Evolutionary conservation across 371 early-diverging fungal genomes (phyloP).

Genomic region (Chytridium lagenaria): DNA sequence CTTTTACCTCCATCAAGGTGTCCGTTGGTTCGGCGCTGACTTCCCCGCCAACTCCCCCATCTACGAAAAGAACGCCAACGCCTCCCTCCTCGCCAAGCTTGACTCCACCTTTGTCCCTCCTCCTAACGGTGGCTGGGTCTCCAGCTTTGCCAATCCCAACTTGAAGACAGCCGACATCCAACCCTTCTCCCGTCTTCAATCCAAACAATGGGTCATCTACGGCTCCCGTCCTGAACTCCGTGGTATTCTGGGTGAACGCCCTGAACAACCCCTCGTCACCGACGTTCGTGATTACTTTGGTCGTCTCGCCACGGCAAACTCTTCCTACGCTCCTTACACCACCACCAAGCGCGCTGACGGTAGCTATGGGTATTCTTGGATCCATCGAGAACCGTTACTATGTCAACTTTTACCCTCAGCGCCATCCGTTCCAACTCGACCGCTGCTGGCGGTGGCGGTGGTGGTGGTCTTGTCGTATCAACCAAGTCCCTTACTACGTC

Average conservation of each 20-base stretch:
- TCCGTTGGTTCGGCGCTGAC: conserved; percentile 51
- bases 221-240: conserved; percentile 31
- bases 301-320: not conserved
- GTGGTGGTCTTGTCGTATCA: not conserved
- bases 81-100: conserved; percentile 29
- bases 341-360: conserved; percentile 2
- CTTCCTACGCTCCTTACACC: not conserved
- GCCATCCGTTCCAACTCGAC: not conserved
- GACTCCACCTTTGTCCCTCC: conserved; percentile 36
- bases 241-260: conserved; percentile 28
- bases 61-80: conserved; percentile 35
- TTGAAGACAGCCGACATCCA: not conserved
- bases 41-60: conserved; percentile 32
- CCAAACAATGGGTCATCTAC: conserved; percentile 41
- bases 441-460: not conserved
- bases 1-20: conserved; percentile 26
- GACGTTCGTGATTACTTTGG: not conserved
- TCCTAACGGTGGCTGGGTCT: conserved; percentile 42
- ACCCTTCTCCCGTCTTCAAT: conserved; percentile 35
- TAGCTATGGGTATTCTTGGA: conserved; percentile 27
- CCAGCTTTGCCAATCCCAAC: conserved; percentile 19
- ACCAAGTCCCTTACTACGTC: conserved; percentile 27
- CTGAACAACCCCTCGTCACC: conserved; percentile 13
- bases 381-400: conserved; percentile 36
- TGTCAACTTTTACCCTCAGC: conserved; percentile 12